Conservation (phyloP, 768 basidiomycete species). For the Macrolepiota dolichaula region DNA sequence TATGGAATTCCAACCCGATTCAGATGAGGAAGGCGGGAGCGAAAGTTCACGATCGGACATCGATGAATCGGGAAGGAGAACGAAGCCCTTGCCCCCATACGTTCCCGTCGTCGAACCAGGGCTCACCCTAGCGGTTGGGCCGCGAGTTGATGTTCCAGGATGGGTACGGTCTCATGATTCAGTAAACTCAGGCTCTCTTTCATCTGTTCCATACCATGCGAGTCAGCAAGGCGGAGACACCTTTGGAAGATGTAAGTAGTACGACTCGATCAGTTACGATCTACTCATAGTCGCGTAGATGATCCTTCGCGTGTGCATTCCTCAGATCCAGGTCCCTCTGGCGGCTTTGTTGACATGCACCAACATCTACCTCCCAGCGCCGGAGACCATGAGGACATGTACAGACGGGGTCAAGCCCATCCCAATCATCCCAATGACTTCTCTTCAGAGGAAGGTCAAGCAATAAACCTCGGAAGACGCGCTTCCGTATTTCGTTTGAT, state of each 20-base stretch:
- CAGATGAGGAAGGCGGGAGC: not conserved
- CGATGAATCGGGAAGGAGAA: slow-evolving; percentile 4
- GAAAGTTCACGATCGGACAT: slow-evolving; percentile 6
- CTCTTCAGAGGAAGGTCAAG: slow-evolving; percentile 1
- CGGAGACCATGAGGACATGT: not conserved
- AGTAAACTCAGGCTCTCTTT: not conserved
- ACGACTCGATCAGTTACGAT: not conserved
- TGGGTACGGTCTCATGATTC: not conserved
- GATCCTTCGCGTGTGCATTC: not conserved
- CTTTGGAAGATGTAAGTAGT: not conserved
- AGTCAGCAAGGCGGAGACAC: not conserved
- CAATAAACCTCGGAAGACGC: slow-evolving; percentile 1
- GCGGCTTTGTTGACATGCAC: not conserved
- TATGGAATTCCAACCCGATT: not conserved
- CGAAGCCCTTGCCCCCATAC: slow-evolving; percentile 7
- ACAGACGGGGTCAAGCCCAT: not conserved
- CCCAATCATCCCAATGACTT: slow-evolving; percentile 6
- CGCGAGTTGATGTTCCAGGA: not conserved
- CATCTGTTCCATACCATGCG: not conserved
- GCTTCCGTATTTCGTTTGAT: slow-evolving; percentile 3
- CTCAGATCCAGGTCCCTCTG: slow-evolving; percentile 2
- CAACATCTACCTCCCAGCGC: not conserved
- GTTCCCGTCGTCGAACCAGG: not conserved
- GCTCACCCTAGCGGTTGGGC: not conserved
- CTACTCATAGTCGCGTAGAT: not conserved